Evolutionary conservation across 164 flowering plant genomes (phyloP).

Genomic region (Nelumbo lutea): DNA sequence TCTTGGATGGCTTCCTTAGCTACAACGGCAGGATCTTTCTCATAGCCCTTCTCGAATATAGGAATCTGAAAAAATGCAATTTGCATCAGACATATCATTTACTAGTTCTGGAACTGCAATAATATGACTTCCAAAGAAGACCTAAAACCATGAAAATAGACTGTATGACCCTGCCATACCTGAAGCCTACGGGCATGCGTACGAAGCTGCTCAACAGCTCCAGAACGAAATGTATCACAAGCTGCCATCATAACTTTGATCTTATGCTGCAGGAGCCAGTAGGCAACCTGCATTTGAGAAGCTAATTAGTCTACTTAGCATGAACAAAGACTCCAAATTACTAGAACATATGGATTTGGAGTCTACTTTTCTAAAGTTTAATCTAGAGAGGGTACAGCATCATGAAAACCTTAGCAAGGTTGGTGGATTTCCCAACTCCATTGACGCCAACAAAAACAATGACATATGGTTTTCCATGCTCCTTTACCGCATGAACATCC

Average conservation of each 20-base stretch:
- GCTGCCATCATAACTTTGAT: slow-evolving; percentile 99
- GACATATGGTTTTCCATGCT: slow-evolving; percentile 90
- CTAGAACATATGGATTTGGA: background rate
- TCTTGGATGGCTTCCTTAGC: slow-evolving; percentile 98
- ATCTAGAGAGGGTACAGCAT: background rate
- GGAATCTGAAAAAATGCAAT: slow-evolving; percentile 52
- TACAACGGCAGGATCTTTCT: slow-evolving; percentile 94
- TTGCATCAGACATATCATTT: slow-evolving; percentile 1
- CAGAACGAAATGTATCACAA: slow-evolving; percentile 95
- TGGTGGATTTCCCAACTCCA: slow-evolving; percentile 98
- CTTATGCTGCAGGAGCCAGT: slow-evolving; percentile 95
- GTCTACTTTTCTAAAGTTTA: background rate
- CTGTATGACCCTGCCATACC: slow-evolving; percentile 30
- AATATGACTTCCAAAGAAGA: background rate
- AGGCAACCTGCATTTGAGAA: slow-evolving; percentile 65
- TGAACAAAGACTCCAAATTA: background rate
- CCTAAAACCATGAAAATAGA: background rate
- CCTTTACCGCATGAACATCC: slow-evolving; percentile 93
- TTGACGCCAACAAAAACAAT: slow-evolving; percentile 97
- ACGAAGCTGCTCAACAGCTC: slow-evolving; percentile 96
- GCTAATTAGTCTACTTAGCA: background rate
- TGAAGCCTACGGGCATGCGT: slow-evolving; percentile 97
- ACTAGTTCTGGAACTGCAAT: background rate
- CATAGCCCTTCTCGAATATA: slow-evolving; percentile 96
- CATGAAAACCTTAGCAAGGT: slow-evolving; percentile 76